Percentiles rank a stretch among this genome's conserved stretches.
phyloP scores from a whole-genome alignment of 495 filamentous ascomycete species.

The Terfezia claveryi region DNA sequence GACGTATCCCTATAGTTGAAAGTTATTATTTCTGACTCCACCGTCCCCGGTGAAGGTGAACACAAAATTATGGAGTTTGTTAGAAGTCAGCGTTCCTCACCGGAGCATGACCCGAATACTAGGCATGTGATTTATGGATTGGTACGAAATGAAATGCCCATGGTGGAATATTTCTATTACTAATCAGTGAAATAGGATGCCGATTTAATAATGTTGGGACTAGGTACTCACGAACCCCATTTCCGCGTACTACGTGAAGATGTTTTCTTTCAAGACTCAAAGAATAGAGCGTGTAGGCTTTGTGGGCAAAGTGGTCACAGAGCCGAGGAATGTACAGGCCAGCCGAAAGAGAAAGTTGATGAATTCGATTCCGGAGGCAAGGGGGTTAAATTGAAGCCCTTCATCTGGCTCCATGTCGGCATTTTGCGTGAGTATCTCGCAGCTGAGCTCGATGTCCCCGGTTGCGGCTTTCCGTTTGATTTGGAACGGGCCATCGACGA shows the following conservation, averaged over 20 bases:
- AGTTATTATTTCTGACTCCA: conserved; percentile 94
- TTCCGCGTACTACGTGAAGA: conserved; percentile 95
- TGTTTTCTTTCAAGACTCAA: conserved; percentile 77
- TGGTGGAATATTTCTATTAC: conserved; percentile 16
- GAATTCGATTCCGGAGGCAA: conserved; percentile 66
- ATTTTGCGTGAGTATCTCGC: conserved; percentile 83
- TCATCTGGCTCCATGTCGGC: conserved; percentile 93
- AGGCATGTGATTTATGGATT: conserved; percentile 88
- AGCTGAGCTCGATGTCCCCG: conserved; percentile 62
- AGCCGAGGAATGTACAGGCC: conserved; percentile 58
- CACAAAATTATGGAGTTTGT: conserved; percentile 99
- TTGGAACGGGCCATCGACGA: conserved; percentile 93
- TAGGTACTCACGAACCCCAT: conserved; percentile 91
- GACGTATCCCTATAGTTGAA: conserved; percentile 35
- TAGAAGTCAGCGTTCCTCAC: conserved; percentile 70
- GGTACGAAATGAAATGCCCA: conserved; percentile 2
- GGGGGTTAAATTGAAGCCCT: conserved; percentile 40
- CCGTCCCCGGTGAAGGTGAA: conserved; percentile 91
- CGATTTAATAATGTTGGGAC: conserved; percentile 95
- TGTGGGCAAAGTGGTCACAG: conserved; percentile 85
- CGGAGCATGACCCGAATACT: conserved; percentile 89
- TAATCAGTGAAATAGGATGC: conserved; percentile 33
- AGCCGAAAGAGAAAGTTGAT: conserved; percentile 62
- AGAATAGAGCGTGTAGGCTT: conserved; percentile 53
- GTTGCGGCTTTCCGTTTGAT: conserved; percentile 62